A percentile compares a stretch with the other conserved stretches of the same genome.
phyloP scores from a whole-genome alignment of 441 rosid species.

The Pelargonium fulgidum region DNA sequence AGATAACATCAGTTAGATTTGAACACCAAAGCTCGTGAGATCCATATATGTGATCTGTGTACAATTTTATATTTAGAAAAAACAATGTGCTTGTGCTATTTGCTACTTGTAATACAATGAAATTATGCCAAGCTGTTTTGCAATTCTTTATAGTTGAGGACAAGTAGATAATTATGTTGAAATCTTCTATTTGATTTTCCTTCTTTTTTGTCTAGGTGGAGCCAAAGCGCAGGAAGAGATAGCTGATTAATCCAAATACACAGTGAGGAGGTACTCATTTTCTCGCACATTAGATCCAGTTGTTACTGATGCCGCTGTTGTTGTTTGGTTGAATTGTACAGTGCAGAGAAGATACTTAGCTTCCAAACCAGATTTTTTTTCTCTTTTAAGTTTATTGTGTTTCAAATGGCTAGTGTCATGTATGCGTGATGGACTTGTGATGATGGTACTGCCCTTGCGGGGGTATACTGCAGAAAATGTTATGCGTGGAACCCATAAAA shows the following conservation, averaged over 20 bases:
- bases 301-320: constrained; percentile 16
- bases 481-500: constrained; percentile 12
- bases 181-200: neutral
- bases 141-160: too few species aligned
- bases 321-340: constrained; percentile 35
- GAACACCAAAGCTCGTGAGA: too few species aligned
- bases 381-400: constrained; percentile 12
- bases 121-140: too few species aligned
- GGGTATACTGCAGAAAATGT: constrained; percentile 17
- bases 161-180: neutral
- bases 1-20: too few species aligned
- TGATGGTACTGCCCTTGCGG: constrained; percentile 13
- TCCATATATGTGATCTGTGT: too few species aligned
- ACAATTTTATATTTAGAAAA: too few species aligned
- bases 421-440: constrained; percentile 27
- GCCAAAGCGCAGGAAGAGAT: constrained; percentile 66
- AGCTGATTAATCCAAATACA: constrained; percentile 17
- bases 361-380: constrained; percentile 28
- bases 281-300: constrained; percentile 25
- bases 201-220: constrained; percentile 44
- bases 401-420: constrained; percentile 19
- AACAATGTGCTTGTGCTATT: too few species aligned
- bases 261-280: constrained; percentile 24
- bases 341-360: constrained; percentile 37
- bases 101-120: too few species aligned